Conservation (phyloP, 805 yeast genomes). For the Saccharomyces mikatae region DNA sequence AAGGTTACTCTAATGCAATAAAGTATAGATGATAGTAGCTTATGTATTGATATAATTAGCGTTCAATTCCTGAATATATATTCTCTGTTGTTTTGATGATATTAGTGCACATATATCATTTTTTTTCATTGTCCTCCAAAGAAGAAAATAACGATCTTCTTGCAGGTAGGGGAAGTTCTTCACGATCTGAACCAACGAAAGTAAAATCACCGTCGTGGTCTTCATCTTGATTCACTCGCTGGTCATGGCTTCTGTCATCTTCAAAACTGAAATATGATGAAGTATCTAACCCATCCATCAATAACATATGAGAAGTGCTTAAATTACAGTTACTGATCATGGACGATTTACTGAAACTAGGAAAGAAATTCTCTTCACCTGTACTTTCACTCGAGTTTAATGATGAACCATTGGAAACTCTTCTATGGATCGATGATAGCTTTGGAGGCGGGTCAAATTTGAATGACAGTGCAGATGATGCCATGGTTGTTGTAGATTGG, state of each 20-base stretch:
- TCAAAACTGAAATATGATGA: conserved; percentile 16
- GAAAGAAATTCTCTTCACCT: conserved; percentile 10
- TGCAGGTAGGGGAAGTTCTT: conserved; percentile 6
- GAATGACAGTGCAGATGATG: conserved; percentile 8
- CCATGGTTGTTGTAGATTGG: not conserved
- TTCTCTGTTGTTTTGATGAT: conserved; percentile 3
- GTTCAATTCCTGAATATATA: conserved; percentile 1
- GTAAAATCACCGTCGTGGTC: not conserved
- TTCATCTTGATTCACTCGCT: not conserved
- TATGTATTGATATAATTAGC: not conserved
- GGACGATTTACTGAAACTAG: conserved; percentile 5
- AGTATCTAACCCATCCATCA: conserved; percentile 14
- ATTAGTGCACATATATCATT: not conserved
- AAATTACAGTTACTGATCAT: conserved; percentile 14
- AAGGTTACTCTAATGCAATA: not conserved
- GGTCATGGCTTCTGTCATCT: conserved; percentile 8
- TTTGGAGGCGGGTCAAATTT: conserved; percentile 25
- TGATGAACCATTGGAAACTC: conserved; percentile 9
- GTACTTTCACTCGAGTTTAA: not conserved
- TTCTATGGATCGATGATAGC: conserved; percentile 13
- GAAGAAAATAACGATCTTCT: conserved; percentile 13
- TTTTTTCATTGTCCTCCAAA: conserved; percentile 13
- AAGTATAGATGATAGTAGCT: not conserved
- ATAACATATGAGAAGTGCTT: conserved; percentile 13
- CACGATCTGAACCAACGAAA: not conserved